Evolutionary conservation across 768 basidiomycete species (phyloP).

Genomic region (Podaxis pistillaris): DNA sequence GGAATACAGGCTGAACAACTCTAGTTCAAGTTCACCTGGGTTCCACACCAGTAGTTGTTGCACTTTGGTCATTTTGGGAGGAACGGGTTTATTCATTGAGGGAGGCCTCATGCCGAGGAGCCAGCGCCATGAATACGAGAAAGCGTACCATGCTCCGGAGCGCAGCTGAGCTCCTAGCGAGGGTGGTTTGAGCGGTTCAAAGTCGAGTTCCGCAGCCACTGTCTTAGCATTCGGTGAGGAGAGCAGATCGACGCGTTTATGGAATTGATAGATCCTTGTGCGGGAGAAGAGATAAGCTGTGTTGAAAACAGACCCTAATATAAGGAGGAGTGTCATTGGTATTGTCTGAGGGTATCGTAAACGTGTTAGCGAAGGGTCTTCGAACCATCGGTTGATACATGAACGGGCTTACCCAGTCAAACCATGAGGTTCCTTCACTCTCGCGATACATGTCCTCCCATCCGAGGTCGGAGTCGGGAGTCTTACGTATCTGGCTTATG

Average conservation of each 20-base stretch:
- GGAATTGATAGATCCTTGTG: conserved; percentile 66
- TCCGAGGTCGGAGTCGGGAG: conserved; percentile 65
- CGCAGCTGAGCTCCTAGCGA: conserved; percentile 44
- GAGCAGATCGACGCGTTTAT: conserved; percentile 60
- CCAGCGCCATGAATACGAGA: conserved; percentile 63
- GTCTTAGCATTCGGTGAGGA: conserved; percentile 70
- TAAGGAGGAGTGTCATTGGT: conserved; percentile 55
- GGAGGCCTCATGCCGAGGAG: conserved; percentile 60
- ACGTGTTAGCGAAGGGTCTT: conserved; percentile 14
- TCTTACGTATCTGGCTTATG: conserved; percentile 50
- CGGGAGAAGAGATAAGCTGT: conserved; percentile 69
- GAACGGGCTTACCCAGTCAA: conserved; percentile 64
- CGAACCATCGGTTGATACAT: too few relatives aligned
- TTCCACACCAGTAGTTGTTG: conserved; percentile 80
- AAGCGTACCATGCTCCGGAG: conserved; percentile 47
- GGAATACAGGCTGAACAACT: conserved; percentile 74
- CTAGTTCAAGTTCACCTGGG: conserved; percentile 69
- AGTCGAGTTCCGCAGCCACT: conserved; percentile 52
- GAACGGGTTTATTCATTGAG: conserved; percentile 28
- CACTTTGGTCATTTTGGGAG: conserved; percentile 47
- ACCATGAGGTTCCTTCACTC: conserved; percentile 63
- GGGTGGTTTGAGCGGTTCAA: conserved; percentile 41
- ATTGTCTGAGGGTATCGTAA: conserved; percentile 47
- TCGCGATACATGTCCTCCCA: conserved; percentile 82
- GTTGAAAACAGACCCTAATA: conserved; percentile 56